Base-by-base conservation (phyloP, 495 filamentous ascomycete species). In the Daldinia grandis region DNA sequence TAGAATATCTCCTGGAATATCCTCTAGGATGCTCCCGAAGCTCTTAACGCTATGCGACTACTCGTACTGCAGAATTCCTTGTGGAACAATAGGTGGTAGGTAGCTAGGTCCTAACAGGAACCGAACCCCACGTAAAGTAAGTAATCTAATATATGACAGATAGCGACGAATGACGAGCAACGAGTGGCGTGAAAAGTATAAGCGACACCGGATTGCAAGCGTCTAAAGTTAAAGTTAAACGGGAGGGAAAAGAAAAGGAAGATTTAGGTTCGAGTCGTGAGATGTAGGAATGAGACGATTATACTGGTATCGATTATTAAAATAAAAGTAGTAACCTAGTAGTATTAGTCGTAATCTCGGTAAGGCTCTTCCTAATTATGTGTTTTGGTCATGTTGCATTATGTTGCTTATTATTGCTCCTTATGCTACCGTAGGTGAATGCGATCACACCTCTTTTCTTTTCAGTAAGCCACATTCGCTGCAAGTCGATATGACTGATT, bases 331-430 rank as follows among this genome's bases (percentile, higher is more conserved):
- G 35, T 42, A n/a, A n/a, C n/a, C n/a, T n/a, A 40, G 49, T 62
- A 50, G 40, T 61, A 50, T 59, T 59, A 59, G 21, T 59, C n/a
- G 17, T 55, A 64, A 55, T 51, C 42, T 64, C 61, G 33, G 33
- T 53, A 62, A 37, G 59, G 33, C 33, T 37, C 30, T 53, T 58
- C 38, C 30, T 31, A 38, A 25, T 28, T 42, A 30, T 44, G 37
- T 28, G n/a, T n/a, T n/a, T 30, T 42, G 17, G 21, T 44, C 44
- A 30, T 28, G 56, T 42, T 5, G 53, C 17, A 30, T 35, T 56
- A 14, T 35, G 53, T 35, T 33, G 53, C 25, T 35, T 53, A 44
- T 44, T 44, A 21, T 47, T 47, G 42, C 21, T 47, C 19, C 42
- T 47, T 24, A 19, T 47, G 42, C 42, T 47, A 47, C n/a, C 42